These are phyloP conservation scores for Chlamydomonas sp. DNA, from an alignment of 139 green algal species.

Conservation along the genomic window DNA sequence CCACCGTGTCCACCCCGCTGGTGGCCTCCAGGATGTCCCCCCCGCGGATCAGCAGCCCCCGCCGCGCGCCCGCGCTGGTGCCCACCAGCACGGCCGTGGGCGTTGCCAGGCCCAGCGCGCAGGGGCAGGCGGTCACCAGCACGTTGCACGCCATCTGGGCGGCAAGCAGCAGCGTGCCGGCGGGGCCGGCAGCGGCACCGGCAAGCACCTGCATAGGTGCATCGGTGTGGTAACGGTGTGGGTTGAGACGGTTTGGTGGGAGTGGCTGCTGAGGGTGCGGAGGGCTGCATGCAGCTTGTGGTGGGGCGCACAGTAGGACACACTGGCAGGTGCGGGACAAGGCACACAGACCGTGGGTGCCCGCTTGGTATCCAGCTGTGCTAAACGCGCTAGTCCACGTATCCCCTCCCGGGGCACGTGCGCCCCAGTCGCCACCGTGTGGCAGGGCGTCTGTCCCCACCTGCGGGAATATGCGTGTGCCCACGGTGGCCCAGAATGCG, in stretches of 20 bases:
- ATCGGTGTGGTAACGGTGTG: neutral
- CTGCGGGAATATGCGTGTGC: slow-evolving; percentile 77
- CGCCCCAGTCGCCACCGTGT: too few relatives aligned
- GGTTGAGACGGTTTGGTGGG: too few relatives aligned
- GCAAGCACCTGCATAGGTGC: slow-evolving; percentile 47
- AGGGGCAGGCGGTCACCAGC: slow-evolving; percentile 95
- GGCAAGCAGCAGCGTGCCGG: slow-evolving; percentile 67
- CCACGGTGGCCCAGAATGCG: slow-evolving; percentile 78
- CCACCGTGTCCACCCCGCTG: slow-evolving; percentile 77
- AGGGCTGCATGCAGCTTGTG: too few relatives aligned
- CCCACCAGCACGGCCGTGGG: slow-evolving; percentile 94
- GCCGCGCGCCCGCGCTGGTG: slow-evolving; percentile 76
- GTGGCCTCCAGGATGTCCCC: slow-evolving; percentile 84
- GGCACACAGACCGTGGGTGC: too few relatives aligned
- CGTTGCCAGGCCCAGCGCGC: slow-evolving; percentile 92
- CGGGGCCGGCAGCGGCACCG: slow-evolving; percentile 16
- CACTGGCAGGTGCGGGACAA: neutral
- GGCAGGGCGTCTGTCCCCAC: slow-evolving; percentile 13
- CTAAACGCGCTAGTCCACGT: too few relatives aligned
- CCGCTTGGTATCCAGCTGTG: too few relatives aligned
- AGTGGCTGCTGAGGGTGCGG: too few relatives aligned
- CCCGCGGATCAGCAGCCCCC: slow-evolving; percentile 87
- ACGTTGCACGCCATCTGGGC: slow-evolving; percentile 92
- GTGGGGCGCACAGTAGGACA: too few relatives aligned
- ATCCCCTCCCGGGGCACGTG: too few relatives aligned